phyloP scores from a whole-genome alignment of 345 rosid genomes.

The Acer campestre region DNA sequence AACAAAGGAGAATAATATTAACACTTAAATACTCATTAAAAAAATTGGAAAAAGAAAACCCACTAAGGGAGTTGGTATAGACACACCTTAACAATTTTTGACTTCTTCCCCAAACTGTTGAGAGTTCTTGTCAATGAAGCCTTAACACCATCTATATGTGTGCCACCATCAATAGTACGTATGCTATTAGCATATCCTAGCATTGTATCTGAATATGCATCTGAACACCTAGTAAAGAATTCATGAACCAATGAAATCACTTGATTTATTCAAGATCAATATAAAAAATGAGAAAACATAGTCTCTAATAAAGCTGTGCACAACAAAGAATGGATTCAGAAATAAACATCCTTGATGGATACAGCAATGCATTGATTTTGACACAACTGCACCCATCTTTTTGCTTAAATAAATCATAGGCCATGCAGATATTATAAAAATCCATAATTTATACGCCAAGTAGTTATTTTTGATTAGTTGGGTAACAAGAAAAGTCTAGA shows the following conservation, averaged over 20 bases:
- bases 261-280: not conserved
- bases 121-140: constrained; percentile 90
- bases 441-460: not conserved
- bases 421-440: not conserved
- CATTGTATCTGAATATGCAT: constrained; percentile 95
- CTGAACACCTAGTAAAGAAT: constrained; percentile 73
- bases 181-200: constrained; percentile 98
- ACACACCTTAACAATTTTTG: constrained; percentile 80
- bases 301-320: not conserved
- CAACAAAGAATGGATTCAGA: not conserved
- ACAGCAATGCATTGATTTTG: not conserved
- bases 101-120: constrained; percentile 82
- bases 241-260: constrained; percentile 21
- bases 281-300: not conserved
- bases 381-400: not conserved
- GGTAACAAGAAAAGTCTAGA: too few relatives aligned
- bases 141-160: constrained; percentile 93
- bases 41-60: not conserved
- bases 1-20: not conserved
- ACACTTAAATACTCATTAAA: not conserved
- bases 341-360: not conserved
- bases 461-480: not conserved
- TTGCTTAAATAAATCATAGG: not conserved
- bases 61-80: constrained; percentile 2
- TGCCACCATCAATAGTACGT: constrained; percentile 96